These are phyloP conservation scores for Poa pratensis DNA, from an alignment of 176 grass and related monocot species.

Conservation along the genomic window DNA sequence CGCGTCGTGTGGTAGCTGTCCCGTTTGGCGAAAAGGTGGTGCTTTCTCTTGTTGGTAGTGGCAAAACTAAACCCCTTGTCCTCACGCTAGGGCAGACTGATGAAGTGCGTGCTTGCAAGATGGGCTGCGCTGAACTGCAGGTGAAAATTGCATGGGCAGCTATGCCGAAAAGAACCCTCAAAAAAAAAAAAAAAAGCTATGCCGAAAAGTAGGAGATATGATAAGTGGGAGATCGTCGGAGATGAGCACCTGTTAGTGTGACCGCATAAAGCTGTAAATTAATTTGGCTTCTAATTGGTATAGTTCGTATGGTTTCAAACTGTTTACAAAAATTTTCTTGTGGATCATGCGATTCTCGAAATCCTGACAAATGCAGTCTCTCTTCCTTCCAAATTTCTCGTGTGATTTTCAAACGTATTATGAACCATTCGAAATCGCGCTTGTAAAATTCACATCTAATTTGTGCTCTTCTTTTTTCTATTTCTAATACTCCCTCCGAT, in stretches of 20 bases:
- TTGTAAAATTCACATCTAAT: too few species aligned
- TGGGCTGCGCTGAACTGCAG: neutral
- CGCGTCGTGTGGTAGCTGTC: neutral
- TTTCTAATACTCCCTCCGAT: too few species aligned
- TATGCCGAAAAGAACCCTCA: neutral
- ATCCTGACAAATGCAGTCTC: too few species aligned
- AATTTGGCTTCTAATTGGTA: neutral
- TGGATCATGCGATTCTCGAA: too few species aligned
- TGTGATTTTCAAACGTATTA: too few species aligned
- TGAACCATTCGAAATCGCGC: too few species aligned
- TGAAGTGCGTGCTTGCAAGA: neutral
- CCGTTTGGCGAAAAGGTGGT: neutral
- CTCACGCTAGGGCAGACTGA: neutral
- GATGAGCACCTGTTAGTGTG: neutral
- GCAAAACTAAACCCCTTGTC: neutral
- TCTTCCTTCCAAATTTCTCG: too few species aligned
- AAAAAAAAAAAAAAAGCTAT: neutral
- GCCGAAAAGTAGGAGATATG: neutral
- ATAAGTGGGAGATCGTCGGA: neutral
- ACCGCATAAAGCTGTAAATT: neutral
- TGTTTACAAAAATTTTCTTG: too few species aligned
- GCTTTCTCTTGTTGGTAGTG: neutral
- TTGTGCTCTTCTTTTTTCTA: too few species aligned
- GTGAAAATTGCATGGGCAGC: neutral
- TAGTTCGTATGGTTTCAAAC: too few species aligned